Evolutionary conservation across 179 eudicot species (phyloP), one percentile per base, ranked within the genome.

Genomic region (Nepenthes alata): DNA sequence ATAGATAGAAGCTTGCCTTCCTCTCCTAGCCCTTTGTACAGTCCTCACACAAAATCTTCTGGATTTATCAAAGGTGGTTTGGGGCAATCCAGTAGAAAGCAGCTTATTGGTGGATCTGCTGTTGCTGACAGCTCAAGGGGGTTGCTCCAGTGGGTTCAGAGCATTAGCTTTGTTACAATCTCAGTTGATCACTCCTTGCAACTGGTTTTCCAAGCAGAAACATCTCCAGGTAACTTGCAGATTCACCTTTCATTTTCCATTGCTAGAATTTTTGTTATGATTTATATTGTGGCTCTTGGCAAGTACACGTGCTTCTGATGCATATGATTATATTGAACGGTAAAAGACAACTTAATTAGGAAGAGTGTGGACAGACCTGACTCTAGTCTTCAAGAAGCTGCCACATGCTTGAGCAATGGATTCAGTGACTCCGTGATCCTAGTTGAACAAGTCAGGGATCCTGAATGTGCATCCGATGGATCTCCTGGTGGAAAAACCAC

Each of bases 111-210:
- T 65, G 95, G 93, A 66, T 75, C 80, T 68, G 60, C 85, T 16
- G 71, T 66, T 11, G 67, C 73, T 54, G 97, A 93, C 75, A 80
- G 85, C 63, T 82, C 85, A 14, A 85, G 78, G 75, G 98, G 98
- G 55, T 75, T 88, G 70, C 81, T 87, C 64, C 97, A 89, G 64
- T 89, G 85, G 93, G 86, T 85, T 49, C 97, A 85, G 69, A 89
- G 97, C 84, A 85, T 93, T 73, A 85, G 87, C 78, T 93, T 93
- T 64, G 80, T 90, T 66, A 83, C 95, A 11, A 62, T 85, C 55
- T 85, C 88, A 0, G 67, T 89, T 65, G 96, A 93, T 77, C 97
- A 93, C 77, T 83, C 95, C 62, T 72, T 93, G 66, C 87, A 82
- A 37, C 83, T 83, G 13, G 80, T 85, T 69, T 73, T 77, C 66